Evolutionary conservation across 1,139 yeast genomes (phyloP).

Genomic region (Zygoascus sp.): DNA sequence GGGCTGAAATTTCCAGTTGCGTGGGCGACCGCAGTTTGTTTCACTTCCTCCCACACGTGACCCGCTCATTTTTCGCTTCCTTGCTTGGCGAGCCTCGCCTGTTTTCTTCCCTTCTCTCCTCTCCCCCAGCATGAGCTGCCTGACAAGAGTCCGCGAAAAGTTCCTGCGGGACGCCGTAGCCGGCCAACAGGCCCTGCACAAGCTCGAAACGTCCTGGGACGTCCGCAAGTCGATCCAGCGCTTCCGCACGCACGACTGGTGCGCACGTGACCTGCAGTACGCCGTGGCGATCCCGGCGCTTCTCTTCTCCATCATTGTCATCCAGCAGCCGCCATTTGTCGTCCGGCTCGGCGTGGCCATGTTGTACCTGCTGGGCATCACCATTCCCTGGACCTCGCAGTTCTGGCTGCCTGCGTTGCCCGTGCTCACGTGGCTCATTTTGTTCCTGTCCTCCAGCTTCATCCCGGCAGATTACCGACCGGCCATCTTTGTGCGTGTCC

Average conservation of each 20-base stretch:
- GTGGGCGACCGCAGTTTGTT: no score
- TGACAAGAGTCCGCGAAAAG: constrained; percentile 4
- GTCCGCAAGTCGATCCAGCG: constrained; percentile 47
- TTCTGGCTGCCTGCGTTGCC: constrained; percentile 85
- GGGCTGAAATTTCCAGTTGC: no score
- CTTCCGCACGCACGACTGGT: constrained; percentile 47
- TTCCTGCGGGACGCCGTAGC: constrained; percentile 9
- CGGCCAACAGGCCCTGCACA: constrained; percentile 10
- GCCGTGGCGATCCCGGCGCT: constrained; percentile 41
- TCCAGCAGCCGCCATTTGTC: constrained; percentile 50
- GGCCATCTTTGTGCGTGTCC: constrained; percentile 79
- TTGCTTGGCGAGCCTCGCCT: neutral
- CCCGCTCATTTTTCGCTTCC: neutral
- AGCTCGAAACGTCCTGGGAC: constrained; percentile 54
- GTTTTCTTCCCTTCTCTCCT: no score
- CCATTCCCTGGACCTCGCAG: constrained; percentile 76
- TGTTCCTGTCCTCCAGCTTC: constrained; percentile 74
- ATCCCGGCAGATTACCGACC: constrained; percentile 81
- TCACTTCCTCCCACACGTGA: no score
- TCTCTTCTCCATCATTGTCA: constrained; percentile 46
- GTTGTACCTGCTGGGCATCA: constrained; percentile 40
- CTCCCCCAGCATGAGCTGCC: neutral
- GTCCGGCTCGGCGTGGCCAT: constrained; percentile 31
- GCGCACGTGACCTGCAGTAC: constrained; percentile 35
- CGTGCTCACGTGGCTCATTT: constrained; percentile 79